Percentiles rank a stretch among this genome's conserved stretches.
These are phyloP conservation scores for Leccinum boreale DNA, from an alignment of 768 basidiomycete genomes.

Conservation along the genomic window DNA sequence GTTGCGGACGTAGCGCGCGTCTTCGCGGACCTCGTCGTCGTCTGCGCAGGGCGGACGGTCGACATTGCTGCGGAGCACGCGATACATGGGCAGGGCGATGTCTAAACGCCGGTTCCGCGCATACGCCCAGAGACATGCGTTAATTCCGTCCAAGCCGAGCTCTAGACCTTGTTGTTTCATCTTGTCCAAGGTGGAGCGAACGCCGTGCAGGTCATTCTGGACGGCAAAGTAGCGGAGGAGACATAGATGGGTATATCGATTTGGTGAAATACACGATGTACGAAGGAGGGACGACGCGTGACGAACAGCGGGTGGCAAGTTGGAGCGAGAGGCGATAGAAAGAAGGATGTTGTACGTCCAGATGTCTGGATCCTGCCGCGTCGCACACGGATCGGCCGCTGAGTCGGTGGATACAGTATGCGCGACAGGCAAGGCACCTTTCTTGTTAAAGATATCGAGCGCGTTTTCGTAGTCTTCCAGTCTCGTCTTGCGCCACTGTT, in stretches of 20 bases:
- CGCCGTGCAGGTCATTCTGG: conserved; percentile 45
- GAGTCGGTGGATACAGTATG: conserved; percentile 6
- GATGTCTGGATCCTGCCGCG: conserved; percentile 51
- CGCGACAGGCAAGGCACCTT: conserved; percentile 38
- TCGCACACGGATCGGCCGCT: neutral
- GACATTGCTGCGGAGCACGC: conserved; percentile 54
- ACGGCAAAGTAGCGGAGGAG: conserved; percentile 54
- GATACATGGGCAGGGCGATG: conserved; percentile 60
- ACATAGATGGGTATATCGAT: conserved; percentile 59
- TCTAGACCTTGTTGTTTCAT: conserved; percentile 50
- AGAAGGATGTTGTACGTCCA: conserved; percentile 69
- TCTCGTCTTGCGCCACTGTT: conserved; percentile 58
- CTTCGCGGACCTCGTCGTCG: conserved; percentile 36
- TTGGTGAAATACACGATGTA: conserved; percentile 52
- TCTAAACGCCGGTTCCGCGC: conserved; percentile 50
- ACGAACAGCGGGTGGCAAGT: conserved; percentile 39
- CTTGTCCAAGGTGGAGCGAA: conserved; percentile 52
- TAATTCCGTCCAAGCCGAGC: conserved; percentile 63
- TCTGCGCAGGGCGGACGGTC: conserved; percentile 34
- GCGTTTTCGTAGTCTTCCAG: conserved; percentile 57
- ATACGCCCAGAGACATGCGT: conserved; percentile 71
- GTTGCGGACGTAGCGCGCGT: conserved; percentile 38
- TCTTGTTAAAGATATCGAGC: conserved; percentile 58
- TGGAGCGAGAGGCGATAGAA: conserved; percentile 56
- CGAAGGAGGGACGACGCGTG: conserved; percentile 54